These are phyloP conservation scores for Fusarium annulatum DNA, from an alignment of 2,329 filamentous ascomycete genomes.

Conservation along the genomic window DNA sequence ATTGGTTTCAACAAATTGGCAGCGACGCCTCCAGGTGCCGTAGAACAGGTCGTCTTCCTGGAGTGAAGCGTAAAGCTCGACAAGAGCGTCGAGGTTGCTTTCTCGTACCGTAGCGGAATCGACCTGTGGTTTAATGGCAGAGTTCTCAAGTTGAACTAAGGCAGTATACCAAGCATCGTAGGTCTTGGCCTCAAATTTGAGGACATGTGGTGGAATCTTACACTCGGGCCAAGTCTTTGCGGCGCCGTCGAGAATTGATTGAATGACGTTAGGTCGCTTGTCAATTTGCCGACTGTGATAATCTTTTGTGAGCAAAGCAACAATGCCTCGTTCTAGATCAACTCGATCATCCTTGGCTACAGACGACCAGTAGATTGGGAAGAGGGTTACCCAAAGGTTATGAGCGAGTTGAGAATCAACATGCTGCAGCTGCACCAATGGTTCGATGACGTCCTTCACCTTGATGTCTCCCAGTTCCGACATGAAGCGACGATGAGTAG, in stretches of 20 bases:
- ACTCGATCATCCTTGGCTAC: slow-evolving; percentile 86
- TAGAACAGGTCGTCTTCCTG: slow-evolving; percentile 98
- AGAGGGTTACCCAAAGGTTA: slow-evolving; percentile 89
- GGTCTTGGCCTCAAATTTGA: slow-evolving; percentile 93
- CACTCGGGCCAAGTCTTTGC: slow-evolving; percentile 87
- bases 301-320: slow-evolving; percentile 91
- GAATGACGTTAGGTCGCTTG: slow-evolving; percentile 93
- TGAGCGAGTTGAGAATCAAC: slow-evolving; percentile 84
- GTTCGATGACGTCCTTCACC: slow-evolving; percentile 88
- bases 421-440: slow-evolving; percentile 91
- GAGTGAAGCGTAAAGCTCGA: slow-evolving; percentile 89
- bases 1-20: slow-evolving; percentile 97
- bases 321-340: slow-evolving; percentile 90
- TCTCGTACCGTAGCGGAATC: slow-evolving; percentile 88
- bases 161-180: slow-evolving; percentile 99
- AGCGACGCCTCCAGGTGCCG: slow-evolving; percentile 93
- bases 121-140: slow-evolving; percentile 83
- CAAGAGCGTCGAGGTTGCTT: slow-evolving; percentile 94
- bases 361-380: slow-evolving; percentile 94
- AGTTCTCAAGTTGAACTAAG: slow-evolving; percentile 88
- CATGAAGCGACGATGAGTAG: slow-evolving; percentile 84
- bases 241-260: slow-evolving; percentile 89
- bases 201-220: slow-evolving; percentile 92
- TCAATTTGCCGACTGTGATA: slow-evolving; percentile 96
- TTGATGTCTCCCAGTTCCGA: slow-evolving; percentile 86